Base-by-base conservation (phyloP, 1,284 basidiomycete genomes). In the Vanrija sp. region DNA sequence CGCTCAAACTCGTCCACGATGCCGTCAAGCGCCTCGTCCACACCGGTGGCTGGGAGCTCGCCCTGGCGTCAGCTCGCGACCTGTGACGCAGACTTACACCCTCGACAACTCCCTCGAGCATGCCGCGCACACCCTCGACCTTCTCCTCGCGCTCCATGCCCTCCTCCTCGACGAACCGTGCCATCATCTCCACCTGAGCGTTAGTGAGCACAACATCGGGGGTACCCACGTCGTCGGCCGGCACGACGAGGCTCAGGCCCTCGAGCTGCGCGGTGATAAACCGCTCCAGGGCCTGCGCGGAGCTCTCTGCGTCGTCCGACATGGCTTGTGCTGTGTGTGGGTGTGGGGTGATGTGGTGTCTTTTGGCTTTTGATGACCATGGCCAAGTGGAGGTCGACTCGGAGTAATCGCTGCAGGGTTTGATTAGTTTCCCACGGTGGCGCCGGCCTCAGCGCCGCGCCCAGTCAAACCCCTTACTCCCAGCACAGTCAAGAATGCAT, bases 121-220 rank as follows among this genome's bases (percentile, higher is more conserved):
- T 75, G 15, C 69, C 72, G 38, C 63, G 65, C 8, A 74, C 71
- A n/a, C 75, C 75, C 58, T 77, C 75, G 23, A 69, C 59, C 62
- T 76, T 76, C 51, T 76, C 74, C 15, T 72, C 72, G 19, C 66
- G 62, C 55, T 75, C 74, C 18, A 77, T 53, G 2, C 70, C 73
- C 48, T 77, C 75, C 60, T 76, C 74, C 55, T 77, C 75, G 19
- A 77, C 68, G 39, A 77, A 71, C 4, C 75, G 65, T 12, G 75
- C 71, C 63, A 77, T 75, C 60, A 71, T 71, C 52, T 75, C 75
- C 47, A 74, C 67, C 73, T 75, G 51, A 4, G 6, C 23, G 29
- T 29, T 46, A n/a, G 14, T 38, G 38, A 25, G n/a, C n/a, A 18
- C 25, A 7, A 2, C 3, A 3, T 7, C 8, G 12, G 16, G 19